phyloP scores from a whole-genome alignment of 129 eudicot species.

The Sambucus nigra region DNA sequence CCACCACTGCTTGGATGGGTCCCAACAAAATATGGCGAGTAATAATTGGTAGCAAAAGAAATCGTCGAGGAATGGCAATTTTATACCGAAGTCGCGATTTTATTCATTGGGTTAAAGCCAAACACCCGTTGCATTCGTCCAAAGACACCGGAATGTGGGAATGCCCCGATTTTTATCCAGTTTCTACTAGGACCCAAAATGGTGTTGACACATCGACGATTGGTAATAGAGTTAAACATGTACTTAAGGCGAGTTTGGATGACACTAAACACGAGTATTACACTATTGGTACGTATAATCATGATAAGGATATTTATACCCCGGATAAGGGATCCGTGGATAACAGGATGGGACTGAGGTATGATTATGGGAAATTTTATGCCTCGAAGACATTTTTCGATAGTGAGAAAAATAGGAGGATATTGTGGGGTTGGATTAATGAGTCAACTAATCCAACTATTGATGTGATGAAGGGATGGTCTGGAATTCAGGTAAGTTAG shows the following conservation, averaged over 20 bases:
- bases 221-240: conserved; percentile 33
- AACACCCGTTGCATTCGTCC: conserved; percentile 26
- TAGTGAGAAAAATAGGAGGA: conserved; percentile 38
- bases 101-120: conserved; percentile 27
- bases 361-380: conserved; percentile 62
- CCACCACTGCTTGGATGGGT: conserved; percentile 61
- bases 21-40: conserved; percentile 43
- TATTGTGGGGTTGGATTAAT: conserved; percentile 57
- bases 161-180: conserved; percentile 67
- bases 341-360: conserved; percentile 20
- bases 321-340: conserved; percentile 23
- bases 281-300: conserved; percentile 38
- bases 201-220: conserved; percentile 36
- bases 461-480: conserved; percentile 42
- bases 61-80: conserved; percentile 29
- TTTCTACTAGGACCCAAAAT: conserved; percentile 16
- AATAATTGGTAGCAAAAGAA: conserved; percentile 32
- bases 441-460: conserved; percentile 26
- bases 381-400: conserved; percentile 69
- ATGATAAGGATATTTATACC: conserved; percentile 25
- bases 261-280: conserved; percentile 34
- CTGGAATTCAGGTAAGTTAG: conserved; percentile 51
- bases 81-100: conserved; percentile 48
- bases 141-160: conserved; percentile 49
- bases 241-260: conserved; percentile 41